Conservation (phyloP, 2,329 filamentous ascomycete species). For the Phialocephala sp. region DNA sequence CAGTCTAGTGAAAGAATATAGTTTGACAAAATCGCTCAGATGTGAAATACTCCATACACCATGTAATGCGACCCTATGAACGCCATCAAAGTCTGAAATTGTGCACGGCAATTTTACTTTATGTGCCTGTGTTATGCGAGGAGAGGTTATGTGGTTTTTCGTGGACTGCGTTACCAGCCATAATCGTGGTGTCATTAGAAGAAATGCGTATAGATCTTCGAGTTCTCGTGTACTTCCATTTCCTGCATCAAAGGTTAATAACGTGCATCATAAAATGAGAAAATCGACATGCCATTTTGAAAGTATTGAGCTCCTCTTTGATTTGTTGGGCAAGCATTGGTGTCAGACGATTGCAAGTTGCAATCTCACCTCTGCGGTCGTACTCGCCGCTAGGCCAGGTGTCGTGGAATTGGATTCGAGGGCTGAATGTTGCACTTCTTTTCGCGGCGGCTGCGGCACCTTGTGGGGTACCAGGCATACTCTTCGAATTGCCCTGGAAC, state of each 20-base stretch:
- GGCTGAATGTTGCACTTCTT: constrained; percentile 79
- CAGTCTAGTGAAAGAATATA: constrained; percentile 43
- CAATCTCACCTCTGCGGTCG: constrained; percentile 92
- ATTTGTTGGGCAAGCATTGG: constrained; percentile 98
- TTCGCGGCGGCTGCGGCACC: constrained; percentile 54
- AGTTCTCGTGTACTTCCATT: constrained; percentile 99
- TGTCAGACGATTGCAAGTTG: constrained; percentile 96
- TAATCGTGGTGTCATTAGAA: constrained; percentile 70
- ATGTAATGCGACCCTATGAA: constrained; percentile 42
- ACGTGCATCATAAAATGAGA: not conserved
- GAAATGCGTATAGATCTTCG: constrained; percentile 99
- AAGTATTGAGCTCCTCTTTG: constrained; percentile 98
- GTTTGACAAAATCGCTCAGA: constrained; percentile 44
- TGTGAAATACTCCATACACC: constrained; percentile 44
- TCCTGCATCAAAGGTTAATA: constrained; percentile 68
- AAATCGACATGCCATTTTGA: constrained; percentile 86
- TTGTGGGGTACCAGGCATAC: constrained; percentile 78
- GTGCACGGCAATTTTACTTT: constrained; percentile 37
- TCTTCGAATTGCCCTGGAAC: constrained; percentile 77
- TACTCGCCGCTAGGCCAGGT: constrained; percentile 97
- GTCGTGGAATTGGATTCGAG: constrained; percentile 91
- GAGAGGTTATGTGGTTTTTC: constrained; percentile 34
- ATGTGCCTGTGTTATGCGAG: constrained; percentile 34
- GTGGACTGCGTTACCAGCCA: constrained; percentile 34
- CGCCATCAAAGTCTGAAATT: constrained; percentile 39